Percentiles rank a stretch among this genome's conserved stretches.
Conservation (phyloP, 2,329 filamentous ascomycete genomes). For the Aspergillus alliaceus region DNA sequence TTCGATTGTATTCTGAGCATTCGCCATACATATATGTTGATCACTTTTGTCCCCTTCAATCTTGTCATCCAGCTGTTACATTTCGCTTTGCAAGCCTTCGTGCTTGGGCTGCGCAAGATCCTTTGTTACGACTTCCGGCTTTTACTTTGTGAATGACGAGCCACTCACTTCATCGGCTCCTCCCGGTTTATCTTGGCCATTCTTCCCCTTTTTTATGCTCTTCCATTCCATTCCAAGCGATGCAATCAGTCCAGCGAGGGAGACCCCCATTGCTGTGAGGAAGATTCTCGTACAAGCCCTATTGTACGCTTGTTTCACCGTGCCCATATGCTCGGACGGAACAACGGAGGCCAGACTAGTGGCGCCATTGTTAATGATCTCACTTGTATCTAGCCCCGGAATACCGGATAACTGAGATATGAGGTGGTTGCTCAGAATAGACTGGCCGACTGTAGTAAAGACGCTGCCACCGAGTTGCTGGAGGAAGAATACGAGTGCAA, state of each 20-base stretch:
- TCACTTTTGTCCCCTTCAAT: too few relatives aligned
- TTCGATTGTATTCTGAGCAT: too few relatives aligned
- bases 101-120: not conserved
- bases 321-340: not conserved
- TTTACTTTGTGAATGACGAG: not conserved
- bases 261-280: not conserved
- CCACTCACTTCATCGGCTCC: too few relatives aligned
- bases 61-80: too few relatives aligned
- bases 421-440: not conserved
- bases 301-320: not conserved
- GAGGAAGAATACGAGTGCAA: not conserved
- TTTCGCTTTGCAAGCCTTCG: not conserved
- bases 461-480: not conserved
- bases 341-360: not conserved
- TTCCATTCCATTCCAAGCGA: conserved; percentile 2
- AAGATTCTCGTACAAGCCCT: not conserved
- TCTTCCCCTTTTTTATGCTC: not conserved
- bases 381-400: not conserved
- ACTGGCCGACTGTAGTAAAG: not conserved
- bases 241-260: not conserved
- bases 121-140: not conserved
- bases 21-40: too few relatives aligned
- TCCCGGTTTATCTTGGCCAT: not conserved
- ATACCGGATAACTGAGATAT: not conserved
- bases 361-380: not conserved